Evolutionary conservation across 352 stramenopile genomes (phyloP).

Genomic region (Globisporangium radiosum): DNA sequence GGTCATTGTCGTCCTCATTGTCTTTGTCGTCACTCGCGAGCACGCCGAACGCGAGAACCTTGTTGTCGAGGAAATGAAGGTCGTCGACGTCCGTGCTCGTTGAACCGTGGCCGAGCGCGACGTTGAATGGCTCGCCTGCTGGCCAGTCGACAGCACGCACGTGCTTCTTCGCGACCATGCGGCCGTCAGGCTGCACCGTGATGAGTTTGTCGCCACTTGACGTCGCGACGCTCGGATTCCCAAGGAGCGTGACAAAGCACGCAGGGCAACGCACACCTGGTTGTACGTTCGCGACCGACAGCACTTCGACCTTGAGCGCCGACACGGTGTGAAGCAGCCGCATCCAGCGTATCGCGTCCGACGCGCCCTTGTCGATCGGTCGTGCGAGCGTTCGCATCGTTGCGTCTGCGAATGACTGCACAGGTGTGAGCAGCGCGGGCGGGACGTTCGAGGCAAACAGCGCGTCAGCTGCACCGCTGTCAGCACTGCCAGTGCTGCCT

Average conservation of each 20-base stretch:
- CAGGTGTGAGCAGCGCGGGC: constrained; percentile 29
- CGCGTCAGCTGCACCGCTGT: neutral
- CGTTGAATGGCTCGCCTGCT: constrained; percentile 6
- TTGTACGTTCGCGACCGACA: constrained; percentile 38
- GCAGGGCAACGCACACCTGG: constrained; percentile 20
- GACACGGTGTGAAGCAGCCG: constrained; percentile 32
- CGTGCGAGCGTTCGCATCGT: constrained; percentile 34
- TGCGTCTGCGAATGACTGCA: constrained; percentile 31
- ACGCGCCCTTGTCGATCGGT: constrained; percentile 17
- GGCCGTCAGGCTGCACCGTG: constrained; percentile 16
- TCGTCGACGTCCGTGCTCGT: constrained; percentile 7
- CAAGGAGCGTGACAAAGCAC: constrained; percentile 44
- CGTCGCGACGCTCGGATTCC: constrained; percentile 17
- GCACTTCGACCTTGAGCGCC: constrained; percentile 33
- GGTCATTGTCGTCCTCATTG: neutral
- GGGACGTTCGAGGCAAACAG: constrained; percentile 21
- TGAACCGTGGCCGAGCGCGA: constrained; percentile 15
- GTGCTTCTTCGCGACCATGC: constrained; percentile 17
- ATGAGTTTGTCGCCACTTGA: constrained; percentile 2
- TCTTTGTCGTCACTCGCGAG: constrained; percentile 4
- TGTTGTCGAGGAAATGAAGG: constrained; percentile 25
- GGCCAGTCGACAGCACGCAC: constrained; percentile 14
- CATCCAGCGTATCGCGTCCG: constrained; percentile 18
- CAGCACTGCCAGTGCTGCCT: neutral
- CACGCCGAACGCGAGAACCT: constrained; percentile 18